Conservation (phyloP, 176 grass and related monocot species). For the Eragrostis nindensis region DNA sequence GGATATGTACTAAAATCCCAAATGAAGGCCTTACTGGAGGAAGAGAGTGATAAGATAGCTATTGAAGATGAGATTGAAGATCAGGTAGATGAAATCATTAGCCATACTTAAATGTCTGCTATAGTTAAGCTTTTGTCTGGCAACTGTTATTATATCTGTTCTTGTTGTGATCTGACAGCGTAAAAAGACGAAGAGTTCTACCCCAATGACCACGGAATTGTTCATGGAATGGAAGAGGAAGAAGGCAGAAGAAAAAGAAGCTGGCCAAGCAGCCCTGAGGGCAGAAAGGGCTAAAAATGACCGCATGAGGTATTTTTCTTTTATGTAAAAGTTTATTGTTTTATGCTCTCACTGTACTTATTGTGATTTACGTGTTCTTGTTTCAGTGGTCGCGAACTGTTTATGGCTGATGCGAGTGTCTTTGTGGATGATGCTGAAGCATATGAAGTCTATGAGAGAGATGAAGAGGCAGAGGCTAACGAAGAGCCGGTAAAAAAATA, state of each 20-base stretch:
- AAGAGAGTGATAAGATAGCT: slow-evolving; percentile 87
- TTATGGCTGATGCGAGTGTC: slow-evolving; percentile 88
- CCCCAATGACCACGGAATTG: slow-evolving; percentile 82
- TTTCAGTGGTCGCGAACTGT: slow-evolving; percentile 96
- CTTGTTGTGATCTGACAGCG: slow-evolving; percentile 62
- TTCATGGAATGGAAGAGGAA: slow-evolving; percentile 97
- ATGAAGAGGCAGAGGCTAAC: slow-evolving; percentile 51
- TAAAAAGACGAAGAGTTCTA: slow-evolving; percentile 64
- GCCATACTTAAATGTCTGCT: slow-evolving; percentile 14
- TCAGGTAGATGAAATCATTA: slow-evolving; percentile 56
- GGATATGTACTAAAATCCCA: slow-evolving; percentile 98
- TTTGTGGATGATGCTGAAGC: slow-evolving; percentile 98
- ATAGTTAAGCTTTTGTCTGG: slow-evolving; percentile 8
- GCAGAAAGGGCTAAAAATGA: slow-evolving; percentile 98
- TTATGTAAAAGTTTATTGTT: slow-evolving; percentile 22
- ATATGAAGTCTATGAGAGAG: slow-evolving; percentile 92
- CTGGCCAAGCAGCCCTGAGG: slow-evolving; percentile 71
- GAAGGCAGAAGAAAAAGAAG: slow-evolving; percentile 90
- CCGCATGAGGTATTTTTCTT: slow-evolving; percentile 81
- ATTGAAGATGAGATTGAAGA: slow-evolving; percentile 99
- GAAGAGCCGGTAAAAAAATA: slow-evolving; percentile 65
- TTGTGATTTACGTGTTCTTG: slow-evolving; percentile 23
- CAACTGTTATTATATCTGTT: slow-evolving; percentile 24
- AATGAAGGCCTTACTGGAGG: slow-evolving; percentile 98
- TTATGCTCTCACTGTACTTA: slow-evolving; percentile 11